phyloP scores from a whole-genome alignment of 2,329 filamentous ascomycete species.

The Bipolaris gigantea region DNA sequence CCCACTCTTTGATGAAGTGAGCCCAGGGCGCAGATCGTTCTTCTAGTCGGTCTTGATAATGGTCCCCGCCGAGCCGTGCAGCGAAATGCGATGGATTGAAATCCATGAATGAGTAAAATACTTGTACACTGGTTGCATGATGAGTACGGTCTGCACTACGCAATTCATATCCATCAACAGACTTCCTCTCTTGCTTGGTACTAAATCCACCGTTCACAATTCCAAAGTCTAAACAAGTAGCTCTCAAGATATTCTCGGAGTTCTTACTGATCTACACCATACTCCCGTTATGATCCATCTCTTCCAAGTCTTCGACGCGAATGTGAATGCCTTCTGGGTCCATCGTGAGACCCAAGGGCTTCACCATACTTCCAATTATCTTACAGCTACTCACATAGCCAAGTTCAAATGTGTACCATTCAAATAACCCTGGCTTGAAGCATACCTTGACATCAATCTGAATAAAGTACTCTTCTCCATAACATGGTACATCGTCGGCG shows the following conservation, averaged over 20 bases:
- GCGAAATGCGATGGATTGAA: not conserved
- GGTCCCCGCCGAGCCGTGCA: not conserved
- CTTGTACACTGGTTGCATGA: not conserved
- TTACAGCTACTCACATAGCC: not conserved
- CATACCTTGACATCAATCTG: not conserved
- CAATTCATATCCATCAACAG: not conserved
- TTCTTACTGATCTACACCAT: not conserved
- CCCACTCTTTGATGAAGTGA: not conserved
- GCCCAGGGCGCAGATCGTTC: not conserved
- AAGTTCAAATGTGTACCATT: not conserved
- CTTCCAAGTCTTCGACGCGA: not conserved
- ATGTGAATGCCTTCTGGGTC: not conserved
- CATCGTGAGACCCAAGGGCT: not conserved
- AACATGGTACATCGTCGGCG: not conserved
- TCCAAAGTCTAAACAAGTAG: not conserved
- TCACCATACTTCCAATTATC: not conserved
- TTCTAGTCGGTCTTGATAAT: not conserved
- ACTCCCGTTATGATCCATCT: not conserved
- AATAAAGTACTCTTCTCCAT: not conserved
- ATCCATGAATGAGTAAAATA: not conserved
- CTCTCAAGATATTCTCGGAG: not conserved
- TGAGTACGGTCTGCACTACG: not conserved
- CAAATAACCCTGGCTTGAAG: not conserved
- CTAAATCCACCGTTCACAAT: not conserved
- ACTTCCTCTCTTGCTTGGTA: not conserved